Conservation (phyloP, 1,139 yeast species). For the Kurtzmaniella quercitrusa region DNA sequence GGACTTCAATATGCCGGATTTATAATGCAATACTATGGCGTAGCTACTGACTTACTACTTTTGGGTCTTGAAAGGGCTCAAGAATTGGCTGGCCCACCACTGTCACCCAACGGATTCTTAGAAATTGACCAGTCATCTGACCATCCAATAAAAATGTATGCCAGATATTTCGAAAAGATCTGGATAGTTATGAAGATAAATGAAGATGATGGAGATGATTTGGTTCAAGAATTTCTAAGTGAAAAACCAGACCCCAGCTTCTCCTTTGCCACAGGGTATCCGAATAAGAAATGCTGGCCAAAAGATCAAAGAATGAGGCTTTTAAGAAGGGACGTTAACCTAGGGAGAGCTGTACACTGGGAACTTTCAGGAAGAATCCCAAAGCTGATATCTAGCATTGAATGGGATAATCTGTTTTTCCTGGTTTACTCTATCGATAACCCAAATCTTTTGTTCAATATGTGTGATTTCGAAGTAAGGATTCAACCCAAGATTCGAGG, state of each 20-base stretch:
- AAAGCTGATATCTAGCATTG: conserved; percentile 60
- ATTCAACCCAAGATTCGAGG: conserved; percentile 72
- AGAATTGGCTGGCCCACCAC: conserved; percentile 79
- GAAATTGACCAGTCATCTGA: conserved; percentile 66
- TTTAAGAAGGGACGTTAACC: conserved; percentile 85
- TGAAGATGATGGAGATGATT: conserved; percentile 63
- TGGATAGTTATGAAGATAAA: conserved; percentile 77
- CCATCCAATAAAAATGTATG: conserved; percentile 74
- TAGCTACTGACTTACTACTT: conserved; percentile 74
- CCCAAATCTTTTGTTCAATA: conserved; percentile 79
- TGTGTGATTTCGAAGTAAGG: conserved; percentile 95
- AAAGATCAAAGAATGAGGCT: conserved; percentile 86
- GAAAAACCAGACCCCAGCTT: conserved; percentile 93
- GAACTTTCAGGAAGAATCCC: conserved; percentile 82
- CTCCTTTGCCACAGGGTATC: conserved; percentile 82
- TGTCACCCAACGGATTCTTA: conserved; percentile 70
- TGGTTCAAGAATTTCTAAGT: conserved; percentile 69
- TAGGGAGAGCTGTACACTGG: conserved; percentile 93
- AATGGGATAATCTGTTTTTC: conserved; percentile 80
- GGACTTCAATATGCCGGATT: conserved; percentile 92
- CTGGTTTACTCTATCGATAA: conserved; percentile 90
- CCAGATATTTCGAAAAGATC: conserved; percentile 79
- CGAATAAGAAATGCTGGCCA: conserved; percentile 94
- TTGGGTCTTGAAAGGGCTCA: conserved; percentile 84
- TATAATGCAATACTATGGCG: conserved; percentile 84